A percentile compares a stretch with the other conserved stretches of the same genome.
These are phyloP conservation scores for Krasilnikovozyma curviuscula DNA, from an alignment of 768 basidiomycete genomes.

Conservation along the genomic window DNA sequence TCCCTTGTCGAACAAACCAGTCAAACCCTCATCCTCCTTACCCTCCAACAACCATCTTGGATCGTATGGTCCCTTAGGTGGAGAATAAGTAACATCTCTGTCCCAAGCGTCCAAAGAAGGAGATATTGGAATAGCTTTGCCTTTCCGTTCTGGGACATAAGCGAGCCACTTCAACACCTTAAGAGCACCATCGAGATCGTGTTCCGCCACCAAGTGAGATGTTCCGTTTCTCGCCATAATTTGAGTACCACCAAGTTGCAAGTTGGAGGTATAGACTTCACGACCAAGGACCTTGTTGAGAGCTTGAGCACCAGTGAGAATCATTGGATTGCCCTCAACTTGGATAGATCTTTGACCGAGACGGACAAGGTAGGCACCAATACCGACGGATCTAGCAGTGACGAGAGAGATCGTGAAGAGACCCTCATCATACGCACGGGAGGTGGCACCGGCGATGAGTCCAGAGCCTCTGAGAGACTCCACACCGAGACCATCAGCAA, in stretches of 20 bases:
- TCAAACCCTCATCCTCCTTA: conserved; percentile 65
- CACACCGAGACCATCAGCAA: conserved; percentile 55
- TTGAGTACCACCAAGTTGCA: conserved; percentile 98
- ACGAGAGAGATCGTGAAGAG: conserved; percentile 99
- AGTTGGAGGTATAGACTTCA: conserved; percentile 94
- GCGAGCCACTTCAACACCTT: conserved; percentile 89
- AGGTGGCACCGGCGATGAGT: conserved; percentile 95
- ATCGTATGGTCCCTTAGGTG: conserved; percentile 87
- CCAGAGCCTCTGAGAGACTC: conserved; percentile 91
- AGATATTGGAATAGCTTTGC: conserved; percentile 53
- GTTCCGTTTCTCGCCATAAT: conserved; percentile 99
- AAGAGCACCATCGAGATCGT: conserved; percentile 85
- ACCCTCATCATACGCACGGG: conserved; percentile 82
- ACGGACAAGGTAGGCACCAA: conserved; percentile 95
- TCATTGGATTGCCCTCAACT: conserved; percentile 98
- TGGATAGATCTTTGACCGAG: conserved; percentile 94
- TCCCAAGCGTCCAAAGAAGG: conserved; percentile 68
- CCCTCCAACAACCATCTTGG: conserved; percentile 97
- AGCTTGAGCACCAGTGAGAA: conserved; percentile 87
- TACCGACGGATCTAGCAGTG: conserved; percentile 94
- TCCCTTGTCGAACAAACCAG: conserved; percentile 90
- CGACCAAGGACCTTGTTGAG: conserved; percentile 97
- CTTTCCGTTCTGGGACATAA: conserved; percentile 70
- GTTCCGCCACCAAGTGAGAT: conserved; percentile 82
- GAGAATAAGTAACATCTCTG: conserved; percentile 70